These are phyloP conservation scores for Prunus davidiana DNA, from an alignment of 306 rosid species.

Conservation along the genomic window DNA sequence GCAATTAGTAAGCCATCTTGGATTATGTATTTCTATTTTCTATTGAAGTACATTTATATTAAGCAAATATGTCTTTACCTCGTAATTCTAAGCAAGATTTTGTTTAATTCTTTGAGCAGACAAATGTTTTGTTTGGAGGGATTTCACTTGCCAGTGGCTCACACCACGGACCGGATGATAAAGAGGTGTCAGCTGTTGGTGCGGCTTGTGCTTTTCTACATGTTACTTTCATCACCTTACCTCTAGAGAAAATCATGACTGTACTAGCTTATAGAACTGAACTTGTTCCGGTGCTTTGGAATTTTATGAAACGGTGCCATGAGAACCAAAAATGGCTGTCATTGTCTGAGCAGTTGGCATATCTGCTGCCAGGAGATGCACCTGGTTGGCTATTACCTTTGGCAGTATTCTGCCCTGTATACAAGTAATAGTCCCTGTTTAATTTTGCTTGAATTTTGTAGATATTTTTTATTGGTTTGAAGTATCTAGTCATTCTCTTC, in stretches of 20 bases:
- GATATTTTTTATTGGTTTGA: not conserved
- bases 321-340: slow-evolving; percentile 81
- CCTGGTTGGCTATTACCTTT: slow-evolving; percentile 97
- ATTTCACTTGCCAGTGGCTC: slow-evolving; percentile 49
- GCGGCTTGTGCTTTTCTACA: slow-evolving; percentile 86
- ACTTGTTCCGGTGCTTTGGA: slow-evolving; percentile 93
- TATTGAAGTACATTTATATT: not conserved
- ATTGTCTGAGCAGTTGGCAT: slow-evolving; percentile 66
- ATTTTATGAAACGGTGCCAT: slow-evolving; percentile 85
- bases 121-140: slow-evolving; percentile 71
- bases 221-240: slow-evolving; percentile 76
- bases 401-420: slow-evolving; percentile 95
- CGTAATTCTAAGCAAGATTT: slow-evolving; percentile 8
- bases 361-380: slow-evolving; percentile 72
- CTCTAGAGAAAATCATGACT: slow-evolving; percentile 87
- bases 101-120: slow-evolving; percentile 44
- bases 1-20: slow-evolving; percentile 62
- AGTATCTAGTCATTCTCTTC: slow-evolving; percentile 8
- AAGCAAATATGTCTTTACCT: slow-evolving; percentile 11
- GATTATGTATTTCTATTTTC: slow-evolving; percentile 7
- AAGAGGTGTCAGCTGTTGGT: slow-evolving; percentile 85
- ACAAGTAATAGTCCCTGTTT: slow-evolving; percentile 61
- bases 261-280: slow-evolving; percentile 92
- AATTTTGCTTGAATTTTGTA: slow-evolving; percentile 7
- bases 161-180: slow-evolving; percentile 53